Base-by-base conservation (phyloP, 441 rosid species). In the Geranium incanum region DNA sequence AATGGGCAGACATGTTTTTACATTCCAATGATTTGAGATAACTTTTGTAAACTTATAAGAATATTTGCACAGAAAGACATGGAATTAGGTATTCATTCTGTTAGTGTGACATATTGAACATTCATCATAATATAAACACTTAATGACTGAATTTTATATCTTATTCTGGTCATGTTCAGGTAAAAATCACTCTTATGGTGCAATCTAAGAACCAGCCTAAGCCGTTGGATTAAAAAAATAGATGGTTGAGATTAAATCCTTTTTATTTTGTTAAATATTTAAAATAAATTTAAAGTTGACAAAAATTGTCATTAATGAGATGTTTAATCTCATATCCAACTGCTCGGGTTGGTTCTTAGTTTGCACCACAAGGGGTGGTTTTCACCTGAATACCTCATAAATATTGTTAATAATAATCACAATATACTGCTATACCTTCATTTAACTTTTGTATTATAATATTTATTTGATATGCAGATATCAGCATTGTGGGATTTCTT, bases 401-500 rank as follows among this genome's bases (percentile, higher is more conserved):
- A 28, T 2, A 28, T 28, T 65, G 8, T 60, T 5, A 15, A 12
- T 48, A 48, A 28, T 28, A 19, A 33, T 60, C 19, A 36, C 36
- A 12, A 13, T 36, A 21, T 64, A 23, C 1, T 23, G 28, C 15
- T 28, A 12, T 57, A 18, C 57, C 13, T 19, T 68, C 60, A 6
- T 12, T 28, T 36, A n/a, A 33, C 37, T 28, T 28, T 28, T 28
- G 50, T 36, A 6, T 33, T 65, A 65, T 52, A 33, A 67, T 62
- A 45, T 68, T 23, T n/a, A 62, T 9, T 3, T 36, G 6, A 77
- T 73, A 72, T 82, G 83, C 85, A 95, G 99, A 87, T 82, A 80
- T 86, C 96, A 16, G 96, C 97, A 68, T 76, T 95, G 66, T 95
- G 99, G 99, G 97, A 92, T 84, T 88, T 87, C 83, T 95, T 92